A percentile compares a stretch with the other conserved stretches of the same genome.
These are phyloP conservation scores for Pisolithus sp. DNA, from an alignment of 768 basidiomycete species.

Conservation along the genomic window DNA sequence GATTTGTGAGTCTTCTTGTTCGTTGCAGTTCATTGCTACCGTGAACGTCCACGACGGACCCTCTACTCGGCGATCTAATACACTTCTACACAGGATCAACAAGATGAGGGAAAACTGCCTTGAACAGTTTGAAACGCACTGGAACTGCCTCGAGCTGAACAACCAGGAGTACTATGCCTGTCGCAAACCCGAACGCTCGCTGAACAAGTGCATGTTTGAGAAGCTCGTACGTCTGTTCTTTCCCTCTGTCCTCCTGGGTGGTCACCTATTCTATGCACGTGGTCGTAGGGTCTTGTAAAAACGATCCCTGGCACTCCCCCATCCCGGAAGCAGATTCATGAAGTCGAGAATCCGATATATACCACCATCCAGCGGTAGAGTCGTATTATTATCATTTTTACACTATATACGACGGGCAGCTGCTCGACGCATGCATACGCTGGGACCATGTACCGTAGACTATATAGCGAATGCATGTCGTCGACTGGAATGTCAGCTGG, in stretches of 20 bases:
- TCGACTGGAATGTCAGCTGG: neutral
- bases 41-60: neutral
- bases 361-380: conserved; percentile 76
- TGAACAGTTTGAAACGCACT: conserved; percentile 83
- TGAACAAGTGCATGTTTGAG: conserved; percentile 95
- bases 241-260: neutral
- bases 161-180: conserved; percentile 96
- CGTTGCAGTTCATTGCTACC: neutral
- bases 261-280: neutral
- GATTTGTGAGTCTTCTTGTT: conserved; percentile 64
- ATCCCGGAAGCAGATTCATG: conserved; percentile 81
- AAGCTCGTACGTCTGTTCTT: conserved; percentile 65
- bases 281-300: conserved; percentile 75
- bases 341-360: conserved; percentile 80
- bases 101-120: conserved; percentile 93
- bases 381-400: neutral
- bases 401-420: neutral
- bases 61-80: neutral
- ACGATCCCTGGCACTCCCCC: conserved; percentile 84
- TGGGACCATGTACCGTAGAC: conserved; percentile 2
- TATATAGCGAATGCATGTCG: neutral
- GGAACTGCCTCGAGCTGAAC: conserved; percentile 88
- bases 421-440: conserved; percentile 3
- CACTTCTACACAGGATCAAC: conserved; percentile 51
- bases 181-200: conserved; percentile 77